Evolutionary conservation across 768 basidiomycete species (phyloP).

Genomic region (Tremella fuciformis): DNA sequence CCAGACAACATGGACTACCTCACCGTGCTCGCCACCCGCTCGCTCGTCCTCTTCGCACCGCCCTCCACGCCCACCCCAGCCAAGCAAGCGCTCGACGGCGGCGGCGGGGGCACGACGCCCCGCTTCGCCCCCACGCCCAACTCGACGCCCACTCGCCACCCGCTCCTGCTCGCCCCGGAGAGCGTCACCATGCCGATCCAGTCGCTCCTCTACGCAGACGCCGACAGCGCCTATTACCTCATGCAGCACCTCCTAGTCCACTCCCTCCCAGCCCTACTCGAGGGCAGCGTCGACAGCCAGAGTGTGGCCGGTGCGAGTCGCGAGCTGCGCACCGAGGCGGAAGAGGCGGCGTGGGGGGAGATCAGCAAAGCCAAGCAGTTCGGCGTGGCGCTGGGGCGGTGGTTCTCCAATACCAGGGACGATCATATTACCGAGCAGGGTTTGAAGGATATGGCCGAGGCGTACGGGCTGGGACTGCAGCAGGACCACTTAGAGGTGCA

Average conservation of each 20-base stretch:
- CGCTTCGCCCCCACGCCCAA: background rate
- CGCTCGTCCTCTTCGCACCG: constrained; percentile 29
- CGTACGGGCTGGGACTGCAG: constrained; percentile 22
- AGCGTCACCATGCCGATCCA: constrained; percentile 33
- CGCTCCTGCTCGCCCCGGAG: constrained; percentile 11
- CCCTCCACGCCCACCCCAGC: background rate
- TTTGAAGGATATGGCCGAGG: constrained; percentile 19
- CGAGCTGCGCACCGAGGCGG: constrained; percentile 19
- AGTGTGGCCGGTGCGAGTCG: background rate
- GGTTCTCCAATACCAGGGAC: constrained; percentile 17
- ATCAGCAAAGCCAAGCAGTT: constrained; percentile 32
- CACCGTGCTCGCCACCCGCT: constrained; percentile 35
- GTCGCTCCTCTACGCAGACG: constrained; percentile 27
- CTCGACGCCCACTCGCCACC: constrained; percentile 21
- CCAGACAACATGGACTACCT: constrained; percentile 38
- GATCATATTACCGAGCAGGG: constrained; percentile 16
- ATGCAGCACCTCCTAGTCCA: constrained; percentile 26
- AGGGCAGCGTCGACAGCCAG: constrained; percentile 1
- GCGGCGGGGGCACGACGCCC: background rate
- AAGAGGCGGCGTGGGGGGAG: constrained; percentile 37
- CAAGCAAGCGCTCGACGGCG: background rate
- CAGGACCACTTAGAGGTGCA: background rate
- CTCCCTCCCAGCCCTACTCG: background rate
- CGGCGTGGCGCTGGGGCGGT: constrained; percentile 25
- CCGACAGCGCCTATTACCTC: constrained; percentile 35